phyloP scores from a whole-genome alignment of 1,139 yeast genomes.

The Protomyces macrosporus region DNA sequence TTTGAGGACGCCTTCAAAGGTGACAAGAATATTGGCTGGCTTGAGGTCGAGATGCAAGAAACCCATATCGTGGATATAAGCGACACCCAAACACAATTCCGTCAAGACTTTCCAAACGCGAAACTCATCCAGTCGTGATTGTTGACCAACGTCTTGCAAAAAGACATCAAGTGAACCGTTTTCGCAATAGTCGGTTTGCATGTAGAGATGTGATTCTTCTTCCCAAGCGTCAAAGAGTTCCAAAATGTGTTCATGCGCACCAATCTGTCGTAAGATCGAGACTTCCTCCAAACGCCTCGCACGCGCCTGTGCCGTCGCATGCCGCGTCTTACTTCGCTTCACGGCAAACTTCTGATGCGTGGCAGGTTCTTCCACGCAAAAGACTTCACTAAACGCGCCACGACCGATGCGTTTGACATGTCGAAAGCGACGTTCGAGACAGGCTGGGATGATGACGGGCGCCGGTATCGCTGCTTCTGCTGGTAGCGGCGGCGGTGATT shows the following conservation, averaged over 20 bases:
- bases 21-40: conserved; percentile 89
- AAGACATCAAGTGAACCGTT: conserved; percentile 85
- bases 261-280: conserved; percentile 49
- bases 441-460: neutral
- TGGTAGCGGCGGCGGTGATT: neutral
- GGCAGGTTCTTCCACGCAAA: conserved; percentile 55
- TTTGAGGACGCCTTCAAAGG: conserved; percentile 87
- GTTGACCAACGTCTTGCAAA: conserved; percentile 69
- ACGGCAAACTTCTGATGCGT: conserved; percentile 56
- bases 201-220: conserved; percentile 63
- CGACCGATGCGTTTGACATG: conserved; percentile 66
- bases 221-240: conserved; percentile 87
- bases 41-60: conserved; percentile 82
- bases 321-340: conserved; percentile 64
- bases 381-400: conserved; percentile 88
- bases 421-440: conserved; percentile 54
- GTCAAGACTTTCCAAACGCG: conserved; percentile 93
- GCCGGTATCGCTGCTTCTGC: neutral
- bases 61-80: conserved; percentile 70
- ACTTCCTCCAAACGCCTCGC: conserved; percentile 54
- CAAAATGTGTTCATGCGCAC: conserved; percentile 74
- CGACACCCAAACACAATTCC: conserved; percentile 71
- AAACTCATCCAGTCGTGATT: conserved; percentile 82
- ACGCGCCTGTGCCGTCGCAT: conserved; percentile 51
- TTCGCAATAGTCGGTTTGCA: conserved; percentile 93